Evolutionary conservation across 2,329 filamentous ascomycete species (phyloP).

Genomic region (Aaosphaeria arxii): DNA sequence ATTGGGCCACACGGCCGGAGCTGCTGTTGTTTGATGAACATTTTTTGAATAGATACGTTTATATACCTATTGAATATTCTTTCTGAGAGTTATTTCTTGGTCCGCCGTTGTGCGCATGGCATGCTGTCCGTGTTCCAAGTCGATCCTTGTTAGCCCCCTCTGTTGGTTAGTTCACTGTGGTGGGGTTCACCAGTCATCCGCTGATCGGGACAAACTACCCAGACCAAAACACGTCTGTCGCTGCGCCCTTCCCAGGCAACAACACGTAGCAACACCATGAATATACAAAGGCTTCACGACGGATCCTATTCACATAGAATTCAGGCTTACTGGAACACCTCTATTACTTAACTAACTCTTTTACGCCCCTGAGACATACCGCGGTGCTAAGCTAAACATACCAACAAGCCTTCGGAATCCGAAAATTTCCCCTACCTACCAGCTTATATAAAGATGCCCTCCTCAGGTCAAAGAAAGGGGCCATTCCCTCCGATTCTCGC

Average conservation of each 20-base stretch:
- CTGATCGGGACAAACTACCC: too few species aligned
- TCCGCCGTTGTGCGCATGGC: neutral
- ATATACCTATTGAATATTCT: neutral
- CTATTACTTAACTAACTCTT: neutral
- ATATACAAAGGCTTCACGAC: too few species aligned
- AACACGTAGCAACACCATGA: too few species aligned
- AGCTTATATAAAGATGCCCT: neutral
- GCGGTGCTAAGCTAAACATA: neutral
- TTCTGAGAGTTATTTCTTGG: neutral
- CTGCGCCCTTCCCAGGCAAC: too few species aligned
- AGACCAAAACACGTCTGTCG: too few species aligned
- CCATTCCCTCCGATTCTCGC: slow-evolving; percentile 13
- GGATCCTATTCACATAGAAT: too few species aligned
- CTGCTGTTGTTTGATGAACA: neutral
- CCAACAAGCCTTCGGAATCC: neutral
- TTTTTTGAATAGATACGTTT: neutral
- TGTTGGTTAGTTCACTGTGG: too few species aligned
- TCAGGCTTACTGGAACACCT: neutral
- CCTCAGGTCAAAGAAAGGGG: neutral
- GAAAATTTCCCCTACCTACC: neutral
- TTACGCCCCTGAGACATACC: too few species aligned
- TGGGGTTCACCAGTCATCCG: too few species aligned
- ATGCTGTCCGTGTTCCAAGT: neutral
- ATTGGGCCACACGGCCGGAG: slow-evolving; percentile 49
- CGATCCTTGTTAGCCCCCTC: too few species aligned